A percentile compares a stretch with the other conserved stretches of the same genome.
Evolutionary conservation across 2,329 filamentous ascomycete species (phyloP).

Genomic region (Trichoderma atrobrunneum): DNA sequence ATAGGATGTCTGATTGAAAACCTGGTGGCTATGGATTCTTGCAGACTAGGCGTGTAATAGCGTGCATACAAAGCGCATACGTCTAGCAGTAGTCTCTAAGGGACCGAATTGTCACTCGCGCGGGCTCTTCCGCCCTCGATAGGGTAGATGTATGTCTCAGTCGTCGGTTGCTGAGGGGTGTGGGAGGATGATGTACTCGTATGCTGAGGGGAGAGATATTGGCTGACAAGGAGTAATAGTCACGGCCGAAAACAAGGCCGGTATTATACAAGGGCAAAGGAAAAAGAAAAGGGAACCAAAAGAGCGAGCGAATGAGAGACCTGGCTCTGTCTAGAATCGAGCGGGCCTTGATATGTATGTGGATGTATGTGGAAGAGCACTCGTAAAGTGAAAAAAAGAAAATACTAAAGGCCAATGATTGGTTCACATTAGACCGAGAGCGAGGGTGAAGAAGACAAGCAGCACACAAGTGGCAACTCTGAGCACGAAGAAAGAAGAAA

Average conservation of each 20-base stretch:
- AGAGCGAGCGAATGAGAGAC: not conserved
- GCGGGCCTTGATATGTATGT: not conserved
- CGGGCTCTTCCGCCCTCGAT: constrained; percentile 14
- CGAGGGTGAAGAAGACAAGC: not conserved
- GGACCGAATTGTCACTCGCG: not conserved
- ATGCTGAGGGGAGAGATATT: not conserved
- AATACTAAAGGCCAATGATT: not conserved
- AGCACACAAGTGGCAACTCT: not conserved
- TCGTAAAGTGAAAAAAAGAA: not conserved
- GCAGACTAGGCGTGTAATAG: not conserved
- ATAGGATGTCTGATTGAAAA: not conserved
- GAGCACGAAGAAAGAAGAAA: not conserved
- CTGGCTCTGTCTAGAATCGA: not conserved
- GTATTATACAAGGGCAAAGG: not conserved
- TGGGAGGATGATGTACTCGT: not conserved
- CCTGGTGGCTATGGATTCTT: not conserved
- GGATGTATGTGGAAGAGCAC: not conserved
- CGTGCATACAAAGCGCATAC: not conserved
- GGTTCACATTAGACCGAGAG: not conserved
- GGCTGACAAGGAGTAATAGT: not conserved
- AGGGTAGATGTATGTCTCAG: constrained; percentile 19
- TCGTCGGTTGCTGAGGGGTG: not conserved
- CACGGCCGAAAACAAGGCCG: not conserved
- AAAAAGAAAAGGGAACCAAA: not conserved
- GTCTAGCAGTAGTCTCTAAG: not conserved